Base-by-base conservation (phyloP, 179 eudicot genomes). In the Amaranthus tricolor region DNA sequence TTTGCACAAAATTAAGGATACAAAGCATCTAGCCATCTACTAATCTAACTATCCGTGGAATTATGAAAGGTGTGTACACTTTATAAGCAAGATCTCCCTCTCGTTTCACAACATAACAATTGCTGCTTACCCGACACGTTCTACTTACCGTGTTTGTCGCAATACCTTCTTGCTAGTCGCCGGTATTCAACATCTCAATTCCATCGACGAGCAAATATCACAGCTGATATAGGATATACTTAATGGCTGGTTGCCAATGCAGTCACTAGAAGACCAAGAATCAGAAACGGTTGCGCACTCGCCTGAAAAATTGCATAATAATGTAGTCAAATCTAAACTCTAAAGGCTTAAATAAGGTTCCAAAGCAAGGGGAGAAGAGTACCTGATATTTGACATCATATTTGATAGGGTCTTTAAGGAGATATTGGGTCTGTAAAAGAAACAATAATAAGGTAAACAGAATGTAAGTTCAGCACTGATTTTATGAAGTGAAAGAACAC, bases 311-410 rank as follows among this genome's bases (percentile, higher is more conserved):
- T 13, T 43, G 14, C 13, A 24, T 6, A 17, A 62, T 16, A 44
- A 64, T 5, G 55, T 49, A 9, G 16, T n/a, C n/a, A n/a, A 21
- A 12, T 7, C 7, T n/a, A n/a, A 45, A 16, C 11, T 49, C 40
- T 16, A 10, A 31, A 31, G 40, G 40, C 40, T 31, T 31, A 31
- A 31, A 31, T 31, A 31, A 31, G 40, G 40, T 31, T 31, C 4
- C 45, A 68, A 49, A 53, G 47, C 3, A 52, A 17, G 14, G 9
- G 15, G 19, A 69, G 19, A 24, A 12, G 16, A n/a, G 68, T 85
- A 94, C 97, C 97, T 94, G 97, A 81, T 94, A 94, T 73, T 94
- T 94, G 76, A 94, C 97, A 71, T 94, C 98, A 52, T 94, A 88
- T 82, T 94, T 94, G 73, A 88, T 88, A 12, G 98, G 98, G 75